Base-by-base conservation (phyloP, 2,329 filamentous ascomycete species). In the Metarhizium sp. region DNA sequence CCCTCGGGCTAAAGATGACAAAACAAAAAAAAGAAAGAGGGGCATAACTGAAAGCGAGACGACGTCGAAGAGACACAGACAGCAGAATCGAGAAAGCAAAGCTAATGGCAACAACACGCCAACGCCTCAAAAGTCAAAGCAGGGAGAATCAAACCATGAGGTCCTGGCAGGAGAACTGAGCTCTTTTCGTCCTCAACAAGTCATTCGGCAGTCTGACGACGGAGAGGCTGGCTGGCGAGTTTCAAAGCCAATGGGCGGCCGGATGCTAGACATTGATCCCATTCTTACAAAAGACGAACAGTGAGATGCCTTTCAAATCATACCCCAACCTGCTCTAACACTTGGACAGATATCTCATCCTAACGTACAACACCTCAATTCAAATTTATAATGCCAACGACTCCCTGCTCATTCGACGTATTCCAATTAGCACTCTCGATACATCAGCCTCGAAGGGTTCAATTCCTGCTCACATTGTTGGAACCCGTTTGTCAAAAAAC, bases 321-420 rank as follows among this genome's bases (percentile, higher is more conserved):
- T 14, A 6, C 29, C 11, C 16, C 36, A 14, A 4, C n/a, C 34
- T 8, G 5, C 7, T 34, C 47, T 56, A 45, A 53, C 43, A 36
- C 8, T 11, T 25, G 2, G 8, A 40, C 52, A 90, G 89, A 66
- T 80, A 86, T 70, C 68, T 96, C 43, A 84, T 96, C 56, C 69
- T 95, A 55, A 82, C 86, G 36, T 89, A 90, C 64, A 81, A 85
- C 58, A 85, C 82, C 32, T 86, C 86, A 10, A 76, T 96, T 54
- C 87, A 91, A 67, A 79, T 96, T 30, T 95, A 94, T 70, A 88
- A 88, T 2, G 82, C 89, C 34, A 76, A 82, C 60, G 91, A 90
- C 54, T 97, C 94, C 2, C 80, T 95, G 51, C 81, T 95, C 25
- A 77, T 90, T 49, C 85, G 90, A 61, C 82, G 84, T 55, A 85